Conservation (phyloP, 192 early-diverging fungal species). For the Entomortierella parvispora region DNA sequence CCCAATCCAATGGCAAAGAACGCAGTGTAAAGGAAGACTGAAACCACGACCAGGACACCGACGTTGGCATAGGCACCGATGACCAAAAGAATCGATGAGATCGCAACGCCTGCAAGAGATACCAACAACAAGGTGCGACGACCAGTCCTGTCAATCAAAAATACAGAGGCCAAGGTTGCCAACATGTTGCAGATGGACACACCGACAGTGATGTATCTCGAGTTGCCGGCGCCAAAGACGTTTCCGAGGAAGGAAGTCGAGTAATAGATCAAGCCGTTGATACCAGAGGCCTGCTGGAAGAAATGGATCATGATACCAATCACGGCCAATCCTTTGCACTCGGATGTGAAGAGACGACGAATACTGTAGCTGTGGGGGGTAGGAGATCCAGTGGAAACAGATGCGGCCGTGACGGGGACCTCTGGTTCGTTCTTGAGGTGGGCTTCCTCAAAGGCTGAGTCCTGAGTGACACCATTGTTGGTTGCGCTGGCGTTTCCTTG, state of each 20-base stretch:
- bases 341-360: conserved; percentile 64
- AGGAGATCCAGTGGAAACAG: conserved; percentile 11
- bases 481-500: conserved; percentile 13
- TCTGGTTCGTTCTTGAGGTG: conserved; percentile 38
- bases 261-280: conserved; percentile 89
- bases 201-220: conserved; percentile 72
- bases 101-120: conserved; percentile 67
- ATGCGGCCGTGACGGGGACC: conserved; percentile 38
- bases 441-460: conserved; percentile 32
- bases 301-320: conserved; percentile 74
- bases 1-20: conserved; percentile 85
- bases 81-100: conserved; percentile 71
- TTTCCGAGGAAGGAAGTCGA: conserved; percentile 85
- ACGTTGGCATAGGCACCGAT: conserved; percentile 67
- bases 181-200: conserved; percentile 67
- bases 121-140: conserved; percentile 71
- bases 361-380: conserved; percentile 56
- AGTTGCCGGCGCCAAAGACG: conserved; percentile 59
- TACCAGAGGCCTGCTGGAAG: conserved; percentile 85
- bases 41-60: conserved; percentile 67
- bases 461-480: conserved; percentile 21
- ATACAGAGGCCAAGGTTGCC: conserved; percentile 67
- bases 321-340: conserved; percentile 69
- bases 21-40: conserved; percentile 80
- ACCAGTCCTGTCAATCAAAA: conserved; percentile 72